These are phyloP conservation scores for Xylariaceae sp. DNA, from an alignment of 2,329 filamentous ascomycete species.

Conservation along the genomic window DNA sequence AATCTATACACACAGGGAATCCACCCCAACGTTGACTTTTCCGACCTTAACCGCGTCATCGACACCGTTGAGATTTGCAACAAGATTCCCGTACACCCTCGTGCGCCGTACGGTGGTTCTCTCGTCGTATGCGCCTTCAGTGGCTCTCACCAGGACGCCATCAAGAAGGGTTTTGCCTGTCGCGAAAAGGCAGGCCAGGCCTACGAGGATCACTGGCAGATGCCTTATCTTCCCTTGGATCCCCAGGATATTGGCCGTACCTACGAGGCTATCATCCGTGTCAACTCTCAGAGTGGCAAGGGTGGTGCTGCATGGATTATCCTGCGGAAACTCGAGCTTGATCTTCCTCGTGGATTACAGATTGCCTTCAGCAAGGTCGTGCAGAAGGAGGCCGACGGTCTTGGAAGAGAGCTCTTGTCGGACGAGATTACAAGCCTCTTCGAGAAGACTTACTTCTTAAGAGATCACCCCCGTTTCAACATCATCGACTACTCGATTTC, in stretches of 20 bases:
- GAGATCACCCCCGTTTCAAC: conserved; percentile 75
- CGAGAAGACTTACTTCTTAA: conserved; percentile 79
- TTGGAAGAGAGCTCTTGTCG: conserved; percentile 78
- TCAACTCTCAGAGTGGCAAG: conserved; percentile 96
- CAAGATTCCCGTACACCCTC: conserved; percentile 88
- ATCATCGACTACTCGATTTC: conserved; percentile 89
- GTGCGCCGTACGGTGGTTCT: conserved; percentile 85
- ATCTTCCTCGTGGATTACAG: conserved; percentile 87
- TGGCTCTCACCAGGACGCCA: conserved; percentile 90
- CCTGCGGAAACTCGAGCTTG: conserved; percentile 79
- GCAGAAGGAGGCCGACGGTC: conserved; percentile 71
- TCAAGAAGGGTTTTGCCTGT: conserved; percentile 81
- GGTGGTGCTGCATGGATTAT: conserved; percentile 94
- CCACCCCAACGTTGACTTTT: conserved; percentile 81
- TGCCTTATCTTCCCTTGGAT: conserved; percentile 90
- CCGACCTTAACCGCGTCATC: conserved; percentile 79
- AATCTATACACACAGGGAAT: conserved; percentile 96
- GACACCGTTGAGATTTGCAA: conserved; percentile 86
- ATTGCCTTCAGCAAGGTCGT: conserved; percentile 86
- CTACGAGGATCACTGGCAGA: conserved; percentile 67
- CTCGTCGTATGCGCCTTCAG: conserved; percentile 88
- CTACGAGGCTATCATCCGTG: conserved; percentile 97
- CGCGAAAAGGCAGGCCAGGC: conserved; percentile 57
- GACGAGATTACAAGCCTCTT: conserved; percentile 85
- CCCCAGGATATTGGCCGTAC: conserved; percentile 89